Conservation (phyloP, 768 basidiomycete species). For the Wakefieldia striispora region DNA sequence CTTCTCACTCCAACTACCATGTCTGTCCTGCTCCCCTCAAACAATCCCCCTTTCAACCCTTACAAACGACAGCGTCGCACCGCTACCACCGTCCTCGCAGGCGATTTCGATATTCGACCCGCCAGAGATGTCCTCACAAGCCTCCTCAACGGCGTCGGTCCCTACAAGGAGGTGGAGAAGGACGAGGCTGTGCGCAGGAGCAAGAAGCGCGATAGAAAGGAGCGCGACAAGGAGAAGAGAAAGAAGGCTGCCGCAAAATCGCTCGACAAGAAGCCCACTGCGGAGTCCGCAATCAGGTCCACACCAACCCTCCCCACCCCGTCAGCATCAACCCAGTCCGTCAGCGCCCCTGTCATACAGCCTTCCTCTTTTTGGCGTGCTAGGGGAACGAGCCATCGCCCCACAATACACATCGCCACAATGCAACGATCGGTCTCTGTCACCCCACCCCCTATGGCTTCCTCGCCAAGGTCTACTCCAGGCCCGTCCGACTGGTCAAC, state of each 20-base stretch:
- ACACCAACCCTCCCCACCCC: slow-evolving; percentile 18
- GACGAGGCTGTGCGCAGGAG: slow-evolving; percentile 55
- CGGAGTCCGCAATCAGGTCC: slow-evolving; percentile 14
- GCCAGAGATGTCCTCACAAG: slow-evolving; percentile 76
- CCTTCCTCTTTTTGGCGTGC: slow-evolving; percentile 63
- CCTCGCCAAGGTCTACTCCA: slow-evolving; percentile 71
- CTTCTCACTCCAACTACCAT: slow-evolving; percentile 11
- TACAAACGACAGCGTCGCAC: slow-evolving; percentile 50
- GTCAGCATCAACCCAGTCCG: slow-evolving; percentile 20
- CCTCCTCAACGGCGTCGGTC: slow-evolving; percentile 70
- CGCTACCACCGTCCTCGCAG: slow-evolving; percentile 75
- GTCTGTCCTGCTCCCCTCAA: slow-evolving; percentile 19
- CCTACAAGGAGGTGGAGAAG: slow-evolving; percentile 61
- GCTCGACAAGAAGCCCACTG: slow-evolving; percentile 32
- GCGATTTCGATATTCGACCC: slow-evolving; percentile 66
- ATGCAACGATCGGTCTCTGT: slow-evolving; percentile 71
- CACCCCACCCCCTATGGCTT: slow-evolving; percentile 66
- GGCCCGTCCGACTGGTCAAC: slow-evolving; percentile 71
- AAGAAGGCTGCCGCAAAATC: slow-evolving; percentile 36
- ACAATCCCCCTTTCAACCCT: slow-evolving; percentile 15
- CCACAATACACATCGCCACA: slow-evolving; percentile 69
- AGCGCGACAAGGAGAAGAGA: slow-evolving; percentile 52
- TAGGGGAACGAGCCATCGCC: slow-evolving; percentile 40
- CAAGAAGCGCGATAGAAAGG: slow-evolving; percentile 47
- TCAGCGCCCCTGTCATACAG: slow-evolving; percentile 30